Evolutionary conservation across 2,329 filamentous ascomycete genomes (phyloP).

Genomic region (Aspergillus sp.): DNA sequence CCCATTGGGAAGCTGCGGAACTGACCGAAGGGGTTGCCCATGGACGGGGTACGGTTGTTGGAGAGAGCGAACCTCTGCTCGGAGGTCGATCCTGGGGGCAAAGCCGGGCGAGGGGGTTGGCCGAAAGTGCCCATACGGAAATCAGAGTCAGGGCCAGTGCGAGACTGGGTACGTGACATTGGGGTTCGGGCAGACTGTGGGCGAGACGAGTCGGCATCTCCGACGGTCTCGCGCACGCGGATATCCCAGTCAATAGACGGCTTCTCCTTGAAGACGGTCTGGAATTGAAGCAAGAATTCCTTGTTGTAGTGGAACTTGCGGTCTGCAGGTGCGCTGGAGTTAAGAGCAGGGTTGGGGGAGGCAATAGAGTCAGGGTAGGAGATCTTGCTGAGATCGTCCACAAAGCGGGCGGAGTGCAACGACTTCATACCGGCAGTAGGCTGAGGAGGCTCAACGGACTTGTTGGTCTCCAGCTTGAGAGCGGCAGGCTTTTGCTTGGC

Average conservation of each 20-base stretch:
- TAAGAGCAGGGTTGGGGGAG: conserved; percentile 90
- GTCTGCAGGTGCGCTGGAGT: conserved; percentile 70
- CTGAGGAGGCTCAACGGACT: conserved; percentile 85
- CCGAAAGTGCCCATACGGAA: conserved; percentile 75
- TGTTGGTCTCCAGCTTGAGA: conserved; percentile 86
- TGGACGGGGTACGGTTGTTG: conserved; percentile 51
- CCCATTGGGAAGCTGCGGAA: conserved; percentile 68
- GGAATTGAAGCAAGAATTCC: conserved; percentile 94
- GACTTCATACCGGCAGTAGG: conserved; percentile 93
- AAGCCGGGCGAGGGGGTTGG: conserved; percentile 55
- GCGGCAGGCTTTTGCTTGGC: conserved; percentile 81
- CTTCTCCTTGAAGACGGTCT: conserved; percentile 94
- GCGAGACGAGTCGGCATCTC: conserved; percentile 72
- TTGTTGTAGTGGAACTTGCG: conserved; percentile 95
- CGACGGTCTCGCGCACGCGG: conserved; percentile 82
- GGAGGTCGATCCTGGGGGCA: conserved; percentile 78
- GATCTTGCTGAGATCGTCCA: conserved; percentile 76
- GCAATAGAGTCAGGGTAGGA: conserved; percentile 82
- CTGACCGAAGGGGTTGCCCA: conserved; percentile 61
- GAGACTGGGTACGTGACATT: conserved; percentile 56
- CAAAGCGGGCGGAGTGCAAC: conserved; percentile 86
- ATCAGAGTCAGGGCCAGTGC: conserved; percentile 54
- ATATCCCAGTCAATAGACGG: conserved; percentile 91
- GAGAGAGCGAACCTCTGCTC: conserved; percentile 74
- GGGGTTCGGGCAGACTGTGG: conserved; percentile 59